A percentile compares a stretch with the other conserved stretches of the same genome.
Evolutionary conservation across 495 filamentous ascomycete species (phyloP).

Genomic region (Penicillium ochrochloron): DNA sequence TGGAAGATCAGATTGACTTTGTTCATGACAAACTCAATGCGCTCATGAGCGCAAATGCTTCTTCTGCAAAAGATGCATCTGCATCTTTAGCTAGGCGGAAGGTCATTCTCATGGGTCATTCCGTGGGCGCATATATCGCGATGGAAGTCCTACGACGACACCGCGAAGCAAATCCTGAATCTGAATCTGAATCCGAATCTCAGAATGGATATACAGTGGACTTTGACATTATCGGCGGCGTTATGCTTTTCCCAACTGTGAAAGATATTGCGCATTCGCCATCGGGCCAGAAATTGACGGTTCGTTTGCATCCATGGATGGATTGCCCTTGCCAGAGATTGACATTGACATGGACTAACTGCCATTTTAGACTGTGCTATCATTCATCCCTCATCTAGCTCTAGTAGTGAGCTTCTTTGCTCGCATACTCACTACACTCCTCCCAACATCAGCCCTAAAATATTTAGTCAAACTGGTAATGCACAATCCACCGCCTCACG

Average conservation of each 20-base stretch:
- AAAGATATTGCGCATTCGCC: constrained; percentile 71
- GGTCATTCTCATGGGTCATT: constrained; percentile 82
- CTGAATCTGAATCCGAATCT: not conserved
- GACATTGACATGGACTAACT: not conserved
- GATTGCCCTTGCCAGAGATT: not conserved
- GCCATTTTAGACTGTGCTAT: constrained; percentile 42
- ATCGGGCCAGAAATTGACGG: constrained; percentile 61
- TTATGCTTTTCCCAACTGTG: constrained; percentile 80
- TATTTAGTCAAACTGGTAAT: constrained; percentile 52
- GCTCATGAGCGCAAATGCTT: constrained; percentile 17
- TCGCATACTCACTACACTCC: constrained; percentile 46
- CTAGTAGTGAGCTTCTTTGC: constrained; percentile 57
- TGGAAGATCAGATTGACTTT: constrained; percentile 67
- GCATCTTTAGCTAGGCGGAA: constrained; percentile 33
- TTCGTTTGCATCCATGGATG: constrained; percentile 22
- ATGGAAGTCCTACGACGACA: constrained; percentile 70
- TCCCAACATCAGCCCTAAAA: constrained; percentile 49
- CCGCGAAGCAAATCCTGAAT: constrained; percentile 25
- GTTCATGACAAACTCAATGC: constrained; percentile 40
- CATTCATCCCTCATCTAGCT: constrained; percentile 58
- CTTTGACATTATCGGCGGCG: constrained; percentile 60
- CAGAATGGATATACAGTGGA: constrained; percentile 8
- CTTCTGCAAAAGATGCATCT: not conserved
- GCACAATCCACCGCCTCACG: constrained; percentile 56
- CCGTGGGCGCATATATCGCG: constrained; percentile 78